Base-by-base conservation (phyloP, 495 filamentous ascomycete species). In the Polyplosphaeria fusca region DNA sequence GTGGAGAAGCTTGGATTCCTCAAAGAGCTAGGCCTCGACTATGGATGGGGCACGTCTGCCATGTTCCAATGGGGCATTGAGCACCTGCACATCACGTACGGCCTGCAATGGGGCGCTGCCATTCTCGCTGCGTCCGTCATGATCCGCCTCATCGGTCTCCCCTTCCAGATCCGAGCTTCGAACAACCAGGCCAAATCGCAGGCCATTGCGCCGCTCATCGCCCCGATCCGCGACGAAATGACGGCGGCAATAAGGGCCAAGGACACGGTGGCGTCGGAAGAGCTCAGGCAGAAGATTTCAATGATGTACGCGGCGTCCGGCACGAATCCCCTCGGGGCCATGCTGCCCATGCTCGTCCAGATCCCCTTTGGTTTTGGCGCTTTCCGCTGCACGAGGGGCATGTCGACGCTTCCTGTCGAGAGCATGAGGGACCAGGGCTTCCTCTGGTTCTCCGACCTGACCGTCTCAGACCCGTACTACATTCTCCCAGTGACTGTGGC, bases 1-100 rank as follows among this genome's bases (percentile, higher is more conserved):
- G 80, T 86, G 18, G 86, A 89, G 58, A 75, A 81, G 18, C 84
- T 93, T 55, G 93, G 93, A 46, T 96, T 88, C 63, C 77, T 98
- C 46, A 85, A 87, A 61, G 78, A 80, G 0, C 72, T 96, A 19
- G 93, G 93, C 1, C 71, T 97, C 19, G 89, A 96, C 58, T 96
- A 82, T 64, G 89, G 91, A 64, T 90, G 75, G 76, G 91, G 93
- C 20, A 78, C 85, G 2, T 86, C 88, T 0, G 66, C 82, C 0
- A 54, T 80, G 9, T 79, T 93, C 49, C 76, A 96, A 75, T 88
- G 73, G 72, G 2, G 83, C 5, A 71, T 96, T 26, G 93, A 98
- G 72, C 84, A 91, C 65, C 65, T 93, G 45, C 88, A 96, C 71
- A 71, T 96, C 50, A 84, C 76, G 64, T 66, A 68, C 1, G 89